A percentile compares a stretch with the other conserved stretches of the same genome.
Conservation (phyloP, 768 basidiomycete species). For the Serendipita indica region DNA sequence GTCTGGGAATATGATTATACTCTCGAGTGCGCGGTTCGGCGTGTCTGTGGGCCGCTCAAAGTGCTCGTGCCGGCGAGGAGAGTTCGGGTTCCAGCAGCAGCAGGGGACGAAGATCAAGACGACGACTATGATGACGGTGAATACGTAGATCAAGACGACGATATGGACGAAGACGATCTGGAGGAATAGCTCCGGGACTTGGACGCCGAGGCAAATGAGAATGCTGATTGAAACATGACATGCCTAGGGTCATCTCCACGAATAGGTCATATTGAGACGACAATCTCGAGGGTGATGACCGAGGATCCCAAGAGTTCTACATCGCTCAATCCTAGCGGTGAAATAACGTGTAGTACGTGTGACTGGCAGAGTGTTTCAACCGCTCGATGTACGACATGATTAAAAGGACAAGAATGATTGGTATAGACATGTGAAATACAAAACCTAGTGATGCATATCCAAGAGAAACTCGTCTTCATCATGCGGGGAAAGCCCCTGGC, state of each 20-base stretch:
- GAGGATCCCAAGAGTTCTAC: no score
- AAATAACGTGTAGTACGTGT: no score
- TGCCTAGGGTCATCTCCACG: no score
- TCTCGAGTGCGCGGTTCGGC: neutral
- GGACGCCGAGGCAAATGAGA: no score
- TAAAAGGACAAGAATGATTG: no score
- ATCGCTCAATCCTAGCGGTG: no score
- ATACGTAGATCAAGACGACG: neutral
- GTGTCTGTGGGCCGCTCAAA: neutral
- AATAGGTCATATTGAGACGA: neutral
- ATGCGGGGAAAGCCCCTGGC: constrained; percentile 15
- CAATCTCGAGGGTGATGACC: neutral
- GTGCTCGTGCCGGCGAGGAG: neutral
- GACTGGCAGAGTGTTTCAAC: no score
- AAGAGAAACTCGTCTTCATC: neutral
- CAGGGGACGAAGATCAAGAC: neutral
- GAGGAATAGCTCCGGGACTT: no score
- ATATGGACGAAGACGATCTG: neutral
- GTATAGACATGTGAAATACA: no score
- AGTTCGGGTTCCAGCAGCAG: neutral
- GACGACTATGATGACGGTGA: neutral
- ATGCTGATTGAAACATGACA: no score
- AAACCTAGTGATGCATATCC: no score
- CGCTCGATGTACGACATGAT: no score
- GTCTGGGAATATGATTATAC: neutral